A percentile compares a stretch with the other conserved stretches of the same genome.
Conservation (phyloP, 1,284 basidiomycete genomes). For the Apiotrichum gamsii region DNA sequence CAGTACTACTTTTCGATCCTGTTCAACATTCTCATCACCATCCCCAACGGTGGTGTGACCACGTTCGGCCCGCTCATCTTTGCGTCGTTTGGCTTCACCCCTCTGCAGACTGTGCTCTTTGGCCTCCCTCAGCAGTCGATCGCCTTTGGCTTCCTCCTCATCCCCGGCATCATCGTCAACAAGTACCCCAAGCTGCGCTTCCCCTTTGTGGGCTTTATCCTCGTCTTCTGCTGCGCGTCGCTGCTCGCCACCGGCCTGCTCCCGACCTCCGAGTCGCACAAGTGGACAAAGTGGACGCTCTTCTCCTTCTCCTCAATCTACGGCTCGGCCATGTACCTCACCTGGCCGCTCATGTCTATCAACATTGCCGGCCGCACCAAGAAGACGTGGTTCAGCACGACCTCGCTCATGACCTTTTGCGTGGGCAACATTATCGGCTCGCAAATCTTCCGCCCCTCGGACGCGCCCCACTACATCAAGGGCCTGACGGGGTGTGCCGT, state of each 20-base stretch:
- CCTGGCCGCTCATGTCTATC: constrained; percentile 23
- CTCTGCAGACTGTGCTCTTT: constrained; percentile 10
- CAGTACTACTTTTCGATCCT: constrained; percentile 21
- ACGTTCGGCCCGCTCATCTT: constrained; percentile 19
- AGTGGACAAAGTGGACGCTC: constrained; percentile 9
- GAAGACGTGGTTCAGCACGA: constrained; percentile 4
- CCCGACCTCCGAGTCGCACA: neutral
- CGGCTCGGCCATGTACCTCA: constrained; percentile 15
- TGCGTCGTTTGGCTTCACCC: constrained; percentile 14
- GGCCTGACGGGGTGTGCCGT: neutral
- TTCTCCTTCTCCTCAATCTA: constrained; percentile 4
- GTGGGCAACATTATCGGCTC: constrained; percentile 11
- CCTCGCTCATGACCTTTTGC: constrained; percentile 7
- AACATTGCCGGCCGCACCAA: constrained; percentile 21
- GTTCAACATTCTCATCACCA: constrained; percentile 18
- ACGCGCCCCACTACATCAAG: constrained; percentile 3
- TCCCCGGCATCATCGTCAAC: constrained; percentile 10
- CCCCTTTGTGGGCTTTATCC: constrained; percentile 13
- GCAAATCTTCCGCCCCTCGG: constrained; percentile 4
- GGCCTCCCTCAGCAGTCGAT: constrained; percentile 8
- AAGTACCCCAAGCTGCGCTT: constrained; percentile 15
- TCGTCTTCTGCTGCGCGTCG: neutral
- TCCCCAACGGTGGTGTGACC: constrained; percentile 28
- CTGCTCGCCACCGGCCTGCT: constrained; percentile 10
- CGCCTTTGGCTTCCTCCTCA: constrained; percentile 6